Percentiles rank a stretch among this genome's conserved stretches.
These are phyloP conservation scores for Neurospora hispaniola DNA, from an alignment of 495 filamentous ascomycete species.

Conservation along the genomic window DNA sequence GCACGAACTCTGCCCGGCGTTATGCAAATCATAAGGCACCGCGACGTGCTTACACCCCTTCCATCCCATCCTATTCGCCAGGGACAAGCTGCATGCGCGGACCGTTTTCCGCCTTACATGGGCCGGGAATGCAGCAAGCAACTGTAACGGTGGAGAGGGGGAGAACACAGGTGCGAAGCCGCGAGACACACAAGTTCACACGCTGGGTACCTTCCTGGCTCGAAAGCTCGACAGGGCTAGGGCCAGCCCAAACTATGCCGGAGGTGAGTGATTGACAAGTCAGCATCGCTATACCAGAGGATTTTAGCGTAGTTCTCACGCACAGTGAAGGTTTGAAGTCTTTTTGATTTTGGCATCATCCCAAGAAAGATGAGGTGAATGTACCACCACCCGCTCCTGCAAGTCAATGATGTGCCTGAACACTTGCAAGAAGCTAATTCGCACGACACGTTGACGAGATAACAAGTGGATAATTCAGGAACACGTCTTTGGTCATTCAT, in stretches of 20 bases:
- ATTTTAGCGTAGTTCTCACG: background rate
- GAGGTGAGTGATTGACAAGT: background rate
- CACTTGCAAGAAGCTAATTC: background rate
- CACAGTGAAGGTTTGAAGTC: background rate
- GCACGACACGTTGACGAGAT: background rate
- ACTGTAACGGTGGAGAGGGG: background rate
- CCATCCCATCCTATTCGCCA: conserved; percentile 23
- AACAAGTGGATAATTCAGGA: background rate
- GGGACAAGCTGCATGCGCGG: conserved; percentile 26
- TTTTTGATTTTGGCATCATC: background rate
- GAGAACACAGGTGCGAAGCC: background rate
- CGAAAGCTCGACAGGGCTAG: background rate
- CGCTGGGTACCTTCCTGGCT: background rate
- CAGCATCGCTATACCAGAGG: background rate
- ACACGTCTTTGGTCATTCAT: background rate
- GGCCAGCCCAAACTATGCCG: background rate
- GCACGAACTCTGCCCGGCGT: conserved; percentile 1
- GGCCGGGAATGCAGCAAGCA: conserved; percentile 18
- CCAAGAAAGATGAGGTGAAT: background rate
- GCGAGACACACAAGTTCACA: background rate
- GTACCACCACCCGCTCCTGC: background rate
- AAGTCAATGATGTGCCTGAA: conserved; percentile 1
- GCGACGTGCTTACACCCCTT: conserved; percentile 11
- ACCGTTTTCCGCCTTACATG: conserved; percentile 35
- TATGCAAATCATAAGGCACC: conserved; percentile 29